A percentile compares a stretch with the other conserved stretches of the same genome.
phyloP scores from a whole-genome alignment of 352 stramenopile genomes.

The Pythium folliculosum region DNA sequence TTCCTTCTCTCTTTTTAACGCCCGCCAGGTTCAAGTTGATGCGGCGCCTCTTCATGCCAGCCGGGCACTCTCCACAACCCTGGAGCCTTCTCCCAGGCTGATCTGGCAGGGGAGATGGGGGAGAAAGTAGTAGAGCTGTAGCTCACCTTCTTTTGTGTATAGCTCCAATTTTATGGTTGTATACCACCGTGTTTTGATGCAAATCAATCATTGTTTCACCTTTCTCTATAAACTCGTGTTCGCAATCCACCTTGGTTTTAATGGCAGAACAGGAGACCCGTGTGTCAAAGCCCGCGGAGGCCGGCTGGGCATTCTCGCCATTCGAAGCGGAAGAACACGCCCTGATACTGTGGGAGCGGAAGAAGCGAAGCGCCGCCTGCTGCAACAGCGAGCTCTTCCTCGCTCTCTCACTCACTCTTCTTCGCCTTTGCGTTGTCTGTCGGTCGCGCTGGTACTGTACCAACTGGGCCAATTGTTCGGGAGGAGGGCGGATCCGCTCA shows the following conservation, averaged over 20 bases:
- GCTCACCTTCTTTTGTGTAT: constrained; percentile 22
- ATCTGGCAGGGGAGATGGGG: neutral
- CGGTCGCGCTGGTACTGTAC: neutral
- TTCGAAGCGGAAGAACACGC: constrained; percentile 29
- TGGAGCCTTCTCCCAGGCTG: neutral
- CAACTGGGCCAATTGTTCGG: constrained; percentile 14
- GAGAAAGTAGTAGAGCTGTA: neutral
- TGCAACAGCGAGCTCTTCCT: neutral
- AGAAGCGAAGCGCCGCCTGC: constrained; percentile 19
- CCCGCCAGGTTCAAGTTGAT: constrained; percentile 27
- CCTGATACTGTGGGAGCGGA: neutral
- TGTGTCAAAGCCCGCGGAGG: constrained; percentile 20
- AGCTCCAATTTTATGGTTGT: neutral
- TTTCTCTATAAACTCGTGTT: neutral
- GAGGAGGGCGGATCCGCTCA: neutral
- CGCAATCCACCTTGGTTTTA: constrained; percentile 10
- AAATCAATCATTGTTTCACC: neutral
- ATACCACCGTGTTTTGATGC: constrained; percentile 16
- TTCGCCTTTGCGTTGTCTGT: neutral
- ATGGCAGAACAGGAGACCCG: constrained; percentile 5
- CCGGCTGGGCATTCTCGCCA: constrained; percentile 22
- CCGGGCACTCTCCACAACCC: constrained; percentile 8
- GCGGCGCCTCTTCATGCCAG: constrained; percentile 25
- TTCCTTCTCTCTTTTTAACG: constrained; percentile 11
- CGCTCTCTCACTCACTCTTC: neutral